Conservation (phyloP, 2,329 filamentous ascomycete species). For the Tolypocladium guangdongense region DNA sequence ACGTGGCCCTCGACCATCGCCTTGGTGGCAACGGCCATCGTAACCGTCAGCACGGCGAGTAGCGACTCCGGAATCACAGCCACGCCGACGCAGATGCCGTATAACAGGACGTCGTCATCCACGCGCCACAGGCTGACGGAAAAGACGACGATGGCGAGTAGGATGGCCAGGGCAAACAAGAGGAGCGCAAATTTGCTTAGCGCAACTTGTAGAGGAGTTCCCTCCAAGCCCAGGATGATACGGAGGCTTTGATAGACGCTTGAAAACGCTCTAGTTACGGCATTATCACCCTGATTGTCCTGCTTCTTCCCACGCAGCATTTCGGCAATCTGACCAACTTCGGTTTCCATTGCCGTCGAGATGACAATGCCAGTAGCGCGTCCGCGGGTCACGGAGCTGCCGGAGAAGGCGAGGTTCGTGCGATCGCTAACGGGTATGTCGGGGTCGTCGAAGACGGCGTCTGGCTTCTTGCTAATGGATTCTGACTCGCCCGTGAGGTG, state of each 20-base stretch:
- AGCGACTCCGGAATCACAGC: conserved; percentile 56
- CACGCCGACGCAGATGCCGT: conserved; percentile 50
- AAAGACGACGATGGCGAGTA: conserved; percentile 52
- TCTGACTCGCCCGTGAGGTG: conserved; percentile 64
- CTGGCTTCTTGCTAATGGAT: conserved; percentile 55
- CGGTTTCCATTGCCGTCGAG: conserved; percentile 61
- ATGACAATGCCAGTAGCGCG: conserved; percentile 59
- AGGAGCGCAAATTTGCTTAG: conserved; percentile 76
- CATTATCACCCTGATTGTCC: conserved; percentile 26
- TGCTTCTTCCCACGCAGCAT: conserved; percentile 48
- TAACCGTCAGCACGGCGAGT: conserved; percentile 60
- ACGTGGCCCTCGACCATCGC: conserved; percentile 55
- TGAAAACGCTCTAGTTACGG: conserved; percentile 33
- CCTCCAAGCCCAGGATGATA: conserved; percentile 54
- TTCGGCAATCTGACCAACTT: conserved; percentile 66
- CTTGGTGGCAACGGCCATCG: conserved; percentile 56
- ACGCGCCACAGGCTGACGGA: conserved; percentile 43
- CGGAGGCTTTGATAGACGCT: conserved; percentile 31
- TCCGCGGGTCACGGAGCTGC: conserved; percentile 61
- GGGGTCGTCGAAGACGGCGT: conserved; percentile 38
- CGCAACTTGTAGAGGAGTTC: conserved; percentile 76
- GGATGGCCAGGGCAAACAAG: conserved; percentile 61
- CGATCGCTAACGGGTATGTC: conserved; percentile 57
- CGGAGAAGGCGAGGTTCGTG: conserved; percentile 60
- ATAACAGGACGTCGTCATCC: conserved; percentile 46